Conservation (phyloP, 2,329 filamentous ascomycete species). For the Penicillium sp. region DNA sequence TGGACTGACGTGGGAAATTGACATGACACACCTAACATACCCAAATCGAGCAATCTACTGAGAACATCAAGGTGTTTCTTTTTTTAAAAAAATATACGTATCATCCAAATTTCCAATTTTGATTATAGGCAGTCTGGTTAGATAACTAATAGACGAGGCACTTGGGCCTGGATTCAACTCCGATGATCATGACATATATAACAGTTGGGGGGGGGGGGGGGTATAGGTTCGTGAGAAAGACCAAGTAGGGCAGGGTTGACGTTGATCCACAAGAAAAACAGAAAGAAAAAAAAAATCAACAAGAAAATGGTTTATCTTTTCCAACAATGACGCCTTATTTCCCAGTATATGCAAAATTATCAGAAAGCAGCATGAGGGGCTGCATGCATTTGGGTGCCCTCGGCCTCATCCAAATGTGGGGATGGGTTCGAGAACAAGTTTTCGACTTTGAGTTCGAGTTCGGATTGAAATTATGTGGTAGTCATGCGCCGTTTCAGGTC, state of each 20-base stretch:
- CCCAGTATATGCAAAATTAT: constrained; percentile 18
- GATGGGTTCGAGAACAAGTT: background rate
- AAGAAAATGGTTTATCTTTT: constrained; percentile 5
- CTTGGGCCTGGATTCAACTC: background rate
- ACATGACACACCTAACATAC: background rate
- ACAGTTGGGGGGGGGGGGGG: background rate
- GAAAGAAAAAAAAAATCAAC: background rate
- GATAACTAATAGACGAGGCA: background rate
- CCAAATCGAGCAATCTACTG: background rate
- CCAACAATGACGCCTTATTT: constrained; percentile 16
- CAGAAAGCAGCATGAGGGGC: constrained; percentile 3
- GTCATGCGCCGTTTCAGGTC: constrained; percentile 45
- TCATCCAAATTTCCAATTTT: background rate
- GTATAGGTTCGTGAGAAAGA: constrained; percentile 6
- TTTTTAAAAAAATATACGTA: background rate
- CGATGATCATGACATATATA: constrained; percentile 8
- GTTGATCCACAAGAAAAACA: background rate
- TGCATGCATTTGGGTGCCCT: constrained; percentile 3
- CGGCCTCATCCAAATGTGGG: background rate
- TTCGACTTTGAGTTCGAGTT: background rate
- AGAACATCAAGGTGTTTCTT: background rate
- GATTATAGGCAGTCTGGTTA: constrained; percentile 3
- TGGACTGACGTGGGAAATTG: background rate
- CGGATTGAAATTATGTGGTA: constrained; percentile 25
- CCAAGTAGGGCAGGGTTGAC: background rate